Percentiles rank a stretch among this genome's conserved stretches.
Conservation (phyloP, 2,329 filamentous ascomycete species). For the Fusarium marasasianum region DNA sequence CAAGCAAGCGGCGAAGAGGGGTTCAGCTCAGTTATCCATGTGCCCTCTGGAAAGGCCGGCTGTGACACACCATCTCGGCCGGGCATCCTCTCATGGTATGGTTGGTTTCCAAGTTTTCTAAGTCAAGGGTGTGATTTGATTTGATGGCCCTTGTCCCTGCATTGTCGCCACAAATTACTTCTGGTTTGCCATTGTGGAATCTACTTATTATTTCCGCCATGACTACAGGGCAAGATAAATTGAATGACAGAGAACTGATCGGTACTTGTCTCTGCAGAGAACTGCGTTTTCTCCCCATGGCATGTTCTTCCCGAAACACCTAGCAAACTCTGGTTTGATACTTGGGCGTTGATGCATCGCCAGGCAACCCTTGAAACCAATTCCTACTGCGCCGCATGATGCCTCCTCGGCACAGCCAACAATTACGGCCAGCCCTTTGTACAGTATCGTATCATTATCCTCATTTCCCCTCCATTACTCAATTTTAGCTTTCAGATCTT, state of each 20-base stretch:
- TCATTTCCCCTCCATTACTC: not conserved
- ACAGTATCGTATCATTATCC: not conserved
- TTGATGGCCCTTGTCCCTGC: constrained; percentile 31
- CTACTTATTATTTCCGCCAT: not conserved
- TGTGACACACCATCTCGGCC: constrained; percentile 36
- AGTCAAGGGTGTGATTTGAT: constrained; percentile 25
- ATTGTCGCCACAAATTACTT: not conserved
- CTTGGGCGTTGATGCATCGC: not conserved
- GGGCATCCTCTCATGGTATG: constrained; percentile 28
- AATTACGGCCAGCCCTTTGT: not conserved
- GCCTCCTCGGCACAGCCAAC: not conserved
- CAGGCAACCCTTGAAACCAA: not conserved
- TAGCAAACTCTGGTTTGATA: not conserved
- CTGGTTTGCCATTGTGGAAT: not conserved
- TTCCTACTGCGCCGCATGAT: constrained; percentile 7
- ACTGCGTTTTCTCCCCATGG: no score
- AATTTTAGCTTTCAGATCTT: not conserved
- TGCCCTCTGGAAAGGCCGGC: constrained; percentile 11
- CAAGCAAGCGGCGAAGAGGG: constrained; percentile 1
- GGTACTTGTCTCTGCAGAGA: not conserved
- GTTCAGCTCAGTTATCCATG: constrained; percentile 13
- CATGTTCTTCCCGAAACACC: not conserved
- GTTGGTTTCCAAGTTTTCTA: constrained; percentile 22
- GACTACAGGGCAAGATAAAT: not conserved
- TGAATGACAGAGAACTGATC: not conserved